These are phyloP conservation scores for Gillenia trifoliata DNA, from an alignment of 306 rosid species.

Conservation along the genomic window DNA sequence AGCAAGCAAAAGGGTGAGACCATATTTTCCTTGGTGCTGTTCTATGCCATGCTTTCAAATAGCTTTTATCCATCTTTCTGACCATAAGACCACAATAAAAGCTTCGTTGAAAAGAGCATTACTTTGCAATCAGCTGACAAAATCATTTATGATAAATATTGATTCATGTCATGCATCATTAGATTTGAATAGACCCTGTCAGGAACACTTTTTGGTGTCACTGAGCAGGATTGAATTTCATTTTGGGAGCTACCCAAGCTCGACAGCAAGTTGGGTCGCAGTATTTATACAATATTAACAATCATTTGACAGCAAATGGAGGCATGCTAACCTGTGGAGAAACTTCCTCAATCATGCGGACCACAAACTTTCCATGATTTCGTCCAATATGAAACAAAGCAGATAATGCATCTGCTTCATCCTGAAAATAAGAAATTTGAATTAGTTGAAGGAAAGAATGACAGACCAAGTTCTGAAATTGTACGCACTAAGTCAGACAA, in stretches of 20 bases:
- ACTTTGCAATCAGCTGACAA: not conserved
- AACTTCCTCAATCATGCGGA: constrained; percentile 35
- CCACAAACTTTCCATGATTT: constrained; percentile 62
- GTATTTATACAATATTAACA: not conserved
- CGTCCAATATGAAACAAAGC: constrained; percentile 65
- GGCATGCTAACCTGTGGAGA: constrained; percentile 52
- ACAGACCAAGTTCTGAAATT: not conserved
- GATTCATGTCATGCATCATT: not conserved
- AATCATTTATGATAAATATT: not conserved
- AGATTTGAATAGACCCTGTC: not conserved
- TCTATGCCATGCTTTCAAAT: not conserved
- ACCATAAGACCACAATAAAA: not conserved
- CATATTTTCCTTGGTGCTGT: not conserved
- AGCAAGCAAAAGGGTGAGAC: not conserved
- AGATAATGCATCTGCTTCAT: constrained; percentile 70
- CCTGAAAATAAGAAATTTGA: constrained; percentile 42
- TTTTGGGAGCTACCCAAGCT: not conserved
- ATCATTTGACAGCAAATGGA: constrained; percentile 3
- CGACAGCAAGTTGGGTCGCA: not conserved
- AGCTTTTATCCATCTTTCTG: not conserved
- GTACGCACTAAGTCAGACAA: not conserved
- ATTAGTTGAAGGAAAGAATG: constrained; percentile 5
- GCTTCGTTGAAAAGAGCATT: not conserved
- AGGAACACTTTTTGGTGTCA: not conserved
- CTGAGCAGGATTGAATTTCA: not conserved